A percentile compares a stretch with the other conserved stretches of the same genome.
These are phyloP conservation scores for Penicillium polonicum DNA, from an alignment of 2,329 filamentous ascomycete species.

Conservation along the genomic window DNA sequence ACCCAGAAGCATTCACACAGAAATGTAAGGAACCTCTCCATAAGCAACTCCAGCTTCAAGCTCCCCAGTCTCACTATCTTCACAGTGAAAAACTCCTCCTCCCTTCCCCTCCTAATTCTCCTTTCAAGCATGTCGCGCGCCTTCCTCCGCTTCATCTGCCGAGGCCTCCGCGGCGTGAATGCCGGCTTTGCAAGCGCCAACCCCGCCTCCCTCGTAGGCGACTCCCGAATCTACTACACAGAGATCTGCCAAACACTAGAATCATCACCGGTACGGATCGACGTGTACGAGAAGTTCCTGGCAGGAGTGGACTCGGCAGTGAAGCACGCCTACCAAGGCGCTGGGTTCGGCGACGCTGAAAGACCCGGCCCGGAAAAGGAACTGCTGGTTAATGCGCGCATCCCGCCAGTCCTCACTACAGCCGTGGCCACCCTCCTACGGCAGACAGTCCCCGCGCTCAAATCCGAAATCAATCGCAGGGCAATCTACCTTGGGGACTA, in stretches of 20 bases:
- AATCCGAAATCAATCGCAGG: slow-evolving; percentile 61
- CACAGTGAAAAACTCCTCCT: slow-evolving; percentile 38
- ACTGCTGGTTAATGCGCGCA: slow-evolving; percentile 52
- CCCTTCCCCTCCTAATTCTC: slow-evolving; percentile 55
- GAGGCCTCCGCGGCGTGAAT: slow-evolving; percentile 60
- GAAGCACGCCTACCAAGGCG: slow-evolving; percentile 54
- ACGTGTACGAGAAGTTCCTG: slow-evolving; percentile 64
- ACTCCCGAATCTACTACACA: slow-evolving; percentile 46
- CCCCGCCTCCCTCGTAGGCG: slow-evolving; percentile 40
- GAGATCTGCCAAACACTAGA: slow-evolving; percentile 55
- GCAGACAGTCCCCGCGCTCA: slow-evolving; percentile 56
- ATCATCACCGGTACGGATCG: slow-evolving; percentile 57
- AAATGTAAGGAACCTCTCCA: slow-evolving; percentile 28
- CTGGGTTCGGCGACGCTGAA: slow-evolving; percentile 45
- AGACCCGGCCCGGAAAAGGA: slow-evolving; percentile 53
- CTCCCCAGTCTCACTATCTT: slow-evolving; percentile 2
- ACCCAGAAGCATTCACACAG: slow-evolving; percentile 39
- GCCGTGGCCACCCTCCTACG: slow-evolving; percentile 51
- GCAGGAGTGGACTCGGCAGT: slow-evolving; percentile 67
- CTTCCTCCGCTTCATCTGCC: slow-evolving; percentile 68
- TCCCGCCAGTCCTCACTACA: slow-evolving; percentile 53
- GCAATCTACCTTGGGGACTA: slow-evolving; percentile 73
- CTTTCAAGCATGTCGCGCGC: slow-evolving; percentile 72
- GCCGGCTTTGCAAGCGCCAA: slow-evolving; percentile 40
- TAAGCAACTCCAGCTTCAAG: background rate